Base-by-base conservation (phyloP, 1,139 yeast species). In the Protomyces pachydermus region DNA sequence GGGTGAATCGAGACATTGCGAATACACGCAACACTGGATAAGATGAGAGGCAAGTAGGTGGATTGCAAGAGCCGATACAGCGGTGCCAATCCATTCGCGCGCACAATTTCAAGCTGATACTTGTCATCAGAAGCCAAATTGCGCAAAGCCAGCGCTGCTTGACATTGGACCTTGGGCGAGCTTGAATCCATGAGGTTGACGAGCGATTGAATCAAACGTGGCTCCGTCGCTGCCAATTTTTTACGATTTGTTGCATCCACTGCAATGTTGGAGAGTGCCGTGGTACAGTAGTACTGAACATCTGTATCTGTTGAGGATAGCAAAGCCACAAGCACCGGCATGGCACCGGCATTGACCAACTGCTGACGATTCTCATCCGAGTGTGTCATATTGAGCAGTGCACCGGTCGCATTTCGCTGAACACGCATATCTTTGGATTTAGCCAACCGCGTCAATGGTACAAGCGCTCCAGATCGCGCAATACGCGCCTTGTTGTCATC, bases 401-500 rank as follows among this genome's bases (percentile, higher is more conserved):
- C 98, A 57, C 99, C 99, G 5, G 99, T 93, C 48, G 98, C 98
- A 73, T 93, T 93, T 77, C 99, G 84, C 78, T 93, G 98, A 5
- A 93, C 99, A 72, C 99, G 84, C 71, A 91, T 85, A 76, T 93
- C 98, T 74, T 88, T 88, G 6, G 96, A 88, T 75, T 88, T 90
- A 18, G 98, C 98, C 69, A 93, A 81, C 75, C 90, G 90, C 0
- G 98, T 91, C 72, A 93, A 81, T 5, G 98, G 98, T 53, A 89
- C 85, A 65, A 93, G 80, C 0, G 98, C 98, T n/a, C 98, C 99
- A 50, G 95, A 86, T 65, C 91, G 87, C 32, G 99, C 98, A 72
- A 93, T 93, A 74, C 90, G 91, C 60, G 95, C 85, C 76, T 93
- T 93, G 77, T 93, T 95, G 72, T 91, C 97, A 76, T 93, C 98